These are phyloP conservation scores for Xylariaceae sp. DNA, from an alignment of 2,329 filamentous ascomycete species.

Conservation along the genomic window DNA sequence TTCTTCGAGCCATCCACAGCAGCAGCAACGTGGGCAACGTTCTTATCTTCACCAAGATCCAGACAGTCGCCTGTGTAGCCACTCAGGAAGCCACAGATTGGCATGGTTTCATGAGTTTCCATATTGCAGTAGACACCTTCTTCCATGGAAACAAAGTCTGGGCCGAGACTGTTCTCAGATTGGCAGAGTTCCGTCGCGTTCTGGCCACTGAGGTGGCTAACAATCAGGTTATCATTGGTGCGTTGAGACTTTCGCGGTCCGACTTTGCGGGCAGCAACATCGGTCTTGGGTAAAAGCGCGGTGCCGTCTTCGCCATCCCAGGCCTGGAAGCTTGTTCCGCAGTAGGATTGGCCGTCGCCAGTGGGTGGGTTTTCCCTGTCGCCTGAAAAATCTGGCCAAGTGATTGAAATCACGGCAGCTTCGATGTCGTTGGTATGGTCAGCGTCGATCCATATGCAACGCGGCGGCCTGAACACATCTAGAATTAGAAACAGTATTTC, in stretches of 20 bases:
- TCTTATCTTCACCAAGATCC: slow-evolving; percentile 5
- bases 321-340: slow-evolving; percentile 5
- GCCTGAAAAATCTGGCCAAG: slow-evolving; percentile 4
- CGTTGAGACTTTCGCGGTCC: slow-evolving; percentile 5
- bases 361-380: neutral
- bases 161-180: slow-evolving; percentile 26
- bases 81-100: slow-evolving; percentile 20
- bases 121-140: slow-evolving; percentile 34
- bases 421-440: slow-evolving; percentile 11
- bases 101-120: slow-evolving; percentile 23
- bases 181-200: slow-evolving; percentile 30
- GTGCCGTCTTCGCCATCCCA: slow-evolving; percentile 1
- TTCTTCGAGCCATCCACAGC: neutral
- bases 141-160: slow-evolving; percentile 29
- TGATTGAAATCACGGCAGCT: slow-evolving; percentile 3
- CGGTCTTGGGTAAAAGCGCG: neutral
- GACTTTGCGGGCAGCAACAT: neutral
- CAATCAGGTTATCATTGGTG: slow-evolving; percentile 15
- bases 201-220: slow-evolving; percentile 22
- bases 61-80: slow-evolving; percentile 16
- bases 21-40: neutral
- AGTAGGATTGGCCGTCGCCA: neutral
- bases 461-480: slow-evolving; percentile 1
- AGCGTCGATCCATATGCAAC: slow-evolving; percentile 11
- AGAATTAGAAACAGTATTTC: neutral